Evolutionary conservation across 106 monocot species (phyloP), one percentile per base, ranked within the genome.

Genomic region (Narthecium ossifragum): DNA sequence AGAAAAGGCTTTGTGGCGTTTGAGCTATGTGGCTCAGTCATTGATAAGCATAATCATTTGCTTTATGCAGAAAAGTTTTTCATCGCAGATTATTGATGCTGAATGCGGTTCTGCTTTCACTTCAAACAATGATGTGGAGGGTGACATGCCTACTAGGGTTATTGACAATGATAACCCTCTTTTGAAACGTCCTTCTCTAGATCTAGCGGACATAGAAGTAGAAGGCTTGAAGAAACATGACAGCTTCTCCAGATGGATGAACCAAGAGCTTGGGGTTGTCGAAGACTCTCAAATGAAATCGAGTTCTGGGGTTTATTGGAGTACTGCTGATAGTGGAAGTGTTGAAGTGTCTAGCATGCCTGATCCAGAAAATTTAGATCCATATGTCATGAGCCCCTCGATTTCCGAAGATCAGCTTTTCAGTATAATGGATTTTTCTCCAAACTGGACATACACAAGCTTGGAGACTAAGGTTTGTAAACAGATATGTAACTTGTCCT

Each of bases 241-340:
- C 50, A 98, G 96, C 70, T 98, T 98, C 66, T 77, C 78, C 2
- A 75, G 71, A 69, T 98, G 96, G 96, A 83, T 90, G 88, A 98
- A 80, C 70, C 90, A 68, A 61, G 96, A 98, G 64, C 81, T 98
- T 60, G 84, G 59, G 38, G 96, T 72, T 68, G 86, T 90, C 26
- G 86, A 78, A 66, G 78, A 77, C 47, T 66, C 75, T 12, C 68
- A 71, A 17, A 76, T 83, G 38, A 75, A 74, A 54, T 67, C 84
- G 15, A 81, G 55, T 65, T 81, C 81, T 74, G 71, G 52, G 14
- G 48, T 55, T 27, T 71, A 74, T 51, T 98, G 96, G 96, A 67
- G 57, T 65, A 61, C 57, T 8, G 66, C 81, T 47, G 86, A 80
- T 46, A 74, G 43, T 53, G 85, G 73, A 57, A 83, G 18, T 69